Percentiles rank a stretch among this genome's conserved stretches.
Conservation (phyloP, 2,329 filamentous ascomycete genomes). For the Colletotrichum gigasporum region DNA sequence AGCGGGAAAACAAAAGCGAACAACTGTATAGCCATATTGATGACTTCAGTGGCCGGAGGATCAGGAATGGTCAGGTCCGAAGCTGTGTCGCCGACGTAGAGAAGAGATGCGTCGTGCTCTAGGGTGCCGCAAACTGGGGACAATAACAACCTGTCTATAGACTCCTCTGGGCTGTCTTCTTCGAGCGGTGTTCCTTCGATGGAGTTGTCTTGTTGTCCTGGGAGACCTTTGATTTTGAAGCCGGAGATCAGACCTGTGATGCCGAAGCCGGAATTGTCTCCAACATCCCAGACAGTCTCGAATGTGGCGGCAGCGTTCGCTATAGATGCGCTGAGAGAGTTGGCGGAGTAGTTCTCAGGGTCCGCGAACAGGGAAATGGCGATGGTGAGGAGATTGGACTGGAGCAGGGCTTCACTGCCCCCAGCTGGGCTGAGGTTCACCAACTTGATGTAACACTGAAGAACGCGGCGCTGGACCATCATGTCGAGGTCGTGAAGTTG, state of each 20-base stretch:
- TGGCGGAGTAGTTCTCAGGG: constrained; percentile 86
- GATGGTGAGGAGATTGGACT: constrained; percentile 90
- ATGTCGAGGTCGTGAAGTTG: constrained; percentile 91
- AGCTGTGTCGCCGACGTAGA: constrained; percentile 72
- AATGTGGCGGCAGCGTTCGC: constrained; percentile 90
- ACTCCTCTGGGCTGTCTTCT: constrained; percentile 68
- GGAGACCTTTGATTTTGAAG: constrained; percentile 76
- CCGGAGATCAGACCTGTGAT: constrained; percentile 86
- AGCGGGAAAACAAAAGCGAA: constrained; percentile 93
- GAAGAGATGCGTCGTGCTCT: constrained; percentile 86
- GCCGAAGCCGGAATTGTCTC: constrained; percentile 94
- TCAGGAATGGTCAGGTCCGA: constrained; percentile 63
- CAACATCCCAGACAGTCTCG: constrained; percentile 94
- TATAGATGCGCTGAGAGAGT: constrained; percentile 88
- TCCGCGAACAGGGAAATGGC: constrained; percentile 94
- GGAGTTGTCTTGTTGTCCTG: constrained; percentile 71
- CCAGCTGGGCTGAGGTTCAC: constrained; percentile 88
- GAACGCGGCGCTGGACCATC: constrained; percentile 90
- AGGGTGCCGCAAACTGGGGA: constrained; percentile 83
- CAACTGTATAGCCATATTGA: constrained; percentile 91
- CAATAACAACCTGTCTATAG: constrained; percentile 68
- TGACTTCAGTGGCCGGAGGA: constrained; percentile 89
- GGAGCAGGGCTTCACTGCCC: constrained; percentile 84
- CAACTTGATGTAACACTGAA: constrained; percentile 94
- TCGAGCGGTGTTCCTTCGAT: constrained; percentile 55